Conservation (phyloP, 2,329 filamentous ascomycete genomes). For the Chrysosporium keratinophilum region DNA sequence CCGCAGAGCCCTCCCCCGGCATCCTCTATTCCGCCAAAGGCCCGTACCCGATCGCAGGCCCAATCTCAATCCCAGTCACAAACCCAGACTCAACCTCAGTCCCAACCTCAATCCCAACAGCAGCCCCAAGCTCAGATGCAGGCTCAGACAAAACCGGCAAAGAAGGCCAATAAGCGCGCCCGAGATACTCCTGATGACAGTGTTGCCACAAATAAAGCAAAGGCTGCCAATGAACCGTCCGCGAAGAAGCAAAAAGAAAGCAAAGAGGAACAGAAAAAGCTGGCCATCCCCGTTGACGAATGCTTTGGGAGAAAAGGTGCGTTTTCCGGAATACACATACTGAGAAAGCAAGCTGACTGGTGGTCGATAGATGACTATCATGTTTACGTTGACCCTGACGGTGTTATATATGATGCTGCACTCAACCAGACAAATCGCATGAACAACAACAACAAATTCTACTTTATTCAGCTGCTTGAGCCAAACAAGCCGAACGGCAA, state of each 20-base stretch:
- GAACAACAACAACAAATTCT: constrained; percentile 75
- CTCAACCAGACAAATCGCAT: constrained; percentile 66
- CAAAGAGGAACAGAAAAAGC: constrained; percentile 25
- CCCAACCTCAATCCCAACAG: constrained; percentile 11
- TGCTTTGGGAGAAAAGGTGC: too few species aligned
- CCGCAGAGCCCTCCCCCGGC: constrained; percentile 16
- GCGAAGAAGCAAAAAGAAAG: constrained; percentile 35
- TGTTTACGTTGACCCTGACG: constrained; percentile 57
- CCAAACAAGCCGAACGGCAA: constrained; percentile 20
- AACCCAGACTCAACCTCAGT: background rate
- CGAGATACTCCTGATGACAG: constrained; percentile 14
- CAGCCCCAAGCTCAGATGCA: constrained; percentile 10
- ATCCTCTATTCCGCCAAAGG: background rate
- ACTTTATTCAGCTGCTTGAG: constrained; percentile 57
- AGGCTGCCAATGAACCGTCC: constrained; percentile 20
- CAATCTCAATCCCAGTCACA: constrained; percentile 8
- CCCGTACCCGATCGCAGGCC: constrained; percentile 4
- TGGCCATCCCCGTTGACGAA: constrained; percentile 42
- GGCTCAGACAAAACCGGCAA: constrained; percentile 26
- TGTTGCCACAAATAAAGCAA: constrained; percentile 18
- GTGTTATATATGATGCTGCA: constrained; percentile 65
- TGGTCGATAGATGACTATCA: constrained; percentile 15
- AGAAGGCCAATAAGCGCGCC: constrained; percentile 23
- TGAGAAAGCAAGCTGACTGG: background rate
- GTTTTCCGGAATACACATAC: constrained; percentile 25